A percentile compares a stretch with the other conserved stretches of the same genome.
Conservation (phyloP, 495 filamentous ascomycete genomes). For the Hypomontagnella monticulosa region DNA sequence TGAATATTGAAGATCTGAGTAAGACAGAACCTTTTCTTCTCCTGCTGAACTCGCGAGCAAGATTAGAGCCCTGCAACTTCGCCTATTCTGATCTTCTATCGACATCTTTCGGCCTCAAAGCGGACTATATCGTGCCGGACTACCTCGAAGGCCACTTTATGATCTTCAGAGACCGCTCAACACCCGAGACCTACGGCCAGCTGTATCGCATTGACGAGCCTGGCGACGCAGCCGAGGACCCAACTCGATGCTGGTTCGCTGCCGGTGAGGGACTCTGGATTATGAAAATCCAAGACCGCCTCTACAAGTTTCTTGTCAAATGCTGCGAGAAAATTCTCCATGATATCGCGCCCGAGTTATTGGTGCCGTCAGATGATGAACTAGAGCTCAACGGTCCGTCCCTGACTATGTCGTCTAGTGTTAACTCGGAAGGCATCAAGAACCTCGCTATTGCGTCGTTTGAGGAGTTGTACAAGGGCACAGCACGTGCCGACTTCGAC, state of each 20-base stretch:
- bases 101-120: slow-evolving; percentile 40
- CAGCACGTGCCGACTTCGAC: slow-evolving; percentile 50
- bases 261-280: slow-evolving; percentile 57
- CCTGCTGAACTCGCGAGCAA: slow-evolving; percentile 54
- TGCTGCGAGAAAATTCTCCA: slow-evolving; percentile 55
- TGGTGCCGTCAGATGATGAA: slow-evolving; percentile 11
- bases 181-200: slow-evolving; percentile 55
- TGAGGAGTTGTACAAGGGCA: slow-evolving; percentile 62
- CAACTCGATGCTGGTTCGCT: not conserved
- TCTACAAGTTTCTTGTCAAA: slow-evolving; percentile 55
- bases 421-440: slow-evolving; percentile 18
- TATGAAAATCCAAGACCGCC: slow-evolving; percentile 57
- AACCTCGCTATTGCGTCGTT: slow-evolving; percentile 43
- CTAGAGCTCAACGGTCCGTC: slow-evolving; percentile 48
- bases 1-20: slow-evolving; percentile 61
- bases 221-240: not conserved
- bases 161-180: slow-evolving; percentile 49
- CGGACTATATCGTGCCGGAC: slow-evolving; percentile 29
- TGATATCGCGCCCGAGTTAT: slow-evolving; percentile 42
- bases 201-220: slow-evolving; percentile 53
- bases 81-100: slow-evolving; percentile 47
- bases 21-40: slow-evolving; percentile 50
- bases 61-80: slow-evolving; percentile 55
- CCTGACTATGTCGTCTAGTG: slow-evolving; percentile 40
- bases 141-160: slow-evolving; percentile 56